These are phyloP conservation scores for Elsinoe perseae DNA, from an alignment of 2,329 filamentous ascomycete genomes.

Conservation along the genomic window DNA sequence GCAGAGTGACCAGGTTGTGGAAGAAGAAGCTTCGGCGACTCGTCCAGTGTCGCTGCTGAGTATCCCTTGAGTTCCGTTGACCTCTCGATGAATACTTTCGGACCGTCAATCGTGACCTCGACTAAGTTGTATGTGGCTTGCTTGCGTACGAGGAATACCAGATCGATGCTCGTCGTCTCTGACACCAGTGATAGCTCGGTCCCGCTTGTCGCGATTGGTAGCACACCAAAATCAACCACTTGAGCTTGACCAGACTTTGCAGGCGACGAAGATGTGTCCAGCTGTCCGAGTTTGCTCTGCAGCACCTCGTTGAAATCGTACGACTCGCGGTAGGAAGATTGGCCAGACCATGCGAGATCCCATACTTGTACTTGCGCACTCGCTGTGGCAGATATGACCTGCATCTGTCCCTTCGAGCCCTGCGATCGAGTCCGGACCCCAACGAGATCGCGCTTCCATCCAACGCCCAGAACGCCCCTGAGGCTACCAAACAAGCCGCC, in stretches of 20 bases:
- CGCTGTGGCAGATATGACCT: conserved; percentile 69
- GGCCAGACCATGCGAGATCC: conserved; percentile 82
- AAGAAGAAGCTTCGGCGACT: conserved; percentile 59
- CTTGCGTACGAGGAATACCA: conserved; percentile 27
- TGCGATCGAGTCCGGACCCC: conserved; percentile 69
- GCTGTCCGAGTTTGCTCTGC: conserved; percentile 51
- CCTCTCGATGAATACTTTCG: conserved; percentile 51
- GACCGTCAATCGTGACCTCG: conserved; percentile 57
- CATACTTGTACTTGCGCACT: conserved; percentile 75
- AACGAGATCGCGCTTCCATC: conserved; percentile 68
- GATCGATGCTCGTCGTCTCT: conserved; percentile 48
- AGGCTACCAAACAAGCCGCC: conserved; percentile 74
- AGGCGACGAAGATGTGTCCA: conserved; percentile 38
- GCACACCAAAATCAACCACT: conserved; percentile 9
- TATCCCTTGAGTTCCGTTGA: conserved; percentile 59
- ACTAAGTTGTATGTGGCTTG: conserved; percentile 62
- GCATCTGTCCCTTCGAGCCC: conserved; percentile 70
- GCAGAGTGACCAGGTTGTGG: conserved; percentile 73
- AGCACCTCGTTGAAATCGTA: conserved; percentile 62
- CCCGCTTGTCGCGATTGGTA: conserved; percentile 16
- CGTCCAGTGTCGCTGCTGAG: conserved; percentile 29
- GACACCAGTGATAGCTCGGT: conserved; percentile 26
- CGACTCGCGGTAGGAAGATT: conserved; percentile 66
- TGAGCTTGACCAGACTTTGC: not conserved
- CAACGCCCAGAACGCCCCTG: conserved; percentile 63